Conservation (phyloP, 306 rosid species). For the Dryas drummondii region DNA sequence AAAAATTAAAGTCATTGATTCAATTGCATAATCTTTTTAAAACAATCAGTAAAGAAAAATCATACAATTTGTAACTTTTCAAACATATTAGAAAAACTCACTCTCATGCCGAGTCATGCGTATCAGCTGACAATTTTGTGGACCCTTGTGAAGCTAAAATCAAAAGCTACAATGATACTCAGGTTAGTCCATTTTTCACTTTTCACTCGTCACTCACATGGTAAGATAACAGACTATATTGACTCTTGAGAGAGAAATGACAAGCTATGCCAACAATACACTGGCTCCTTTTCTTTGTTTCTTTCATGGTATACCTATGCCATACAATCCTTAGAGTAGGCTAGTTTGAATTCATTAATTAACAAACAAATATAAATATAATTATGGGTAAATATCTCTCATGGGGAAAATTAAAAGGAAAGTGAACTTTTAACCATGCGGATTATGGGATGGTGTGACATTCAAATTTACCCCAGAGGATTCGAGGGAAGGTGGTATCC, state of each 20-base stretch:
- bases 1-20: too few relatives aligned
- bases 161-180: slow-evolving; percentile 8
- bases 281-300: slow-evolving; percentile 25
- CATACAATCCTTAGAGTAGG: background rate
- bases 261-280: slow-evolving; percentile 3
- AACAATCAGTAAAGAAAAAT: too few relatives aligned
- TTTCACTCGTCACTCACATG: slow-evolving; percentile 16
- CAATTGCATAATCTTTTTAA: too few relatives aligned
- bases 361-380: slow-evolving; percentile 13
- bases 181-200: slow-evolving; percentile 2
- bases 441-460: slow-evolving; percentile 1
- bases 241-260: background rate
- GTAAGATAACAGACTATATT: background rate
- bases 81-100: background rate
- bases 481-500: background rate
- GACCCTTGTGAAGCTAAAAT: slow-evolving; percentile 9
- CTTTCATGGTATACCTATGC: slow-evolving; percentile 30
- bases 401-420: slow-evolving; percentile 26
- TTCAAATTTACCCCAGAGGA: too few relatives aligned
- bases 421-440: slow-evolving; percentile 18
- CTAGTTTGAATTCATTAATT: slow-evolving; percentile 18
- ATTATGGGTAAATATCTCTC: slow-evolving; percentile 18
- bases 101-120: background rate
- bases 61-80: too few relatives aligned
- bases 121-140: background rate